phyloP scores from a whole-genome alignment of 1,284 basidiomycete genomes.

The Austropuccinia psidii region DNA sequence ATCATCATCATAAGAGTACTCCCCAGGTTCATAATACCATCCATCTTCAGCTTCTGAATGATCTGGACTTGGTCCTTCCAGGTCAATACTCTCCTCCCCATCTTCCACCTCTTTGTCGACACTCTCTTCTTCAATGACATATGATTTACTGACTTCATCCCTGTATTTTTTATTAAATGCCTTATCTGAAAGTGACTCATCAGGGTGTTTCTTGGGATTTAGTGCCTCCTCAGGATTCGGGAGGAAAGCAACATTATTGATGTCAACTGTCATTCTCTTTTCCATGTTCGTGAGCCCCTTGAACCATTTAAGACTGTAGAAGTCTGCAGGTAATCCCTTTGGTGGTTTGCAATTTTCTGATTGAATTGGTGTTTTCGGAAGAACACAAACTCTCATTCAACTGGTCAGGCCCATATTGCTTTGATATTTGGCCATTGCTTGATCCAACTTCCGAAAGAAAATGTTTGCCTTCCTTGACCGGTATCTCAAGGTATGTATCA shows the following conservation, averaged over 20 bases:
- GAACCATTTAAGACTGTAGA: conserved; percentile 11
- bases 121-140: not conserved
- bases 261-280: not conserved
- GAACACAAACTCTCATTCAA: not conserved
- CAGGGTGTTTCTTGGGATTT: not conserved
- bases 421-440: not conserved
- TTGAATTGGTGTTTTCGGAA: not conserved
- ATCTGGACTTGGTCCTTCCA: not conserved
- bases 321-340: conserved; percentile 1
- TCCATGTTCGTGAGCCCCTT: not conserved
- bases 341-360: not conserved
- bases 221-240: not conserved
- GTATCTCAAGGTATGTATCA: conserved; percentile 7
- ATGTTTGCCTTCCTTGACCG: not conserved
- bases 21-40: not conserved
- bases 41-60: not conserved
- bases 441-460: conserved; percentile 3
- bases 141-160: not conserved
- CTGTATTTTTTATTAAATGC: conserved; percentile 8
- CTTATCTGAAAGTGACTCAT: not conserved
- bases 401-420: not conserved
- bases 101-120: not conserved
- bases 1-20: not conserved
- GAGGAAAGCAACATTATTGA: not conserved
- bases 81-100: not conserved